A percentile compares a stretch with the other conserved stretches of the same genome.
Evolutionary conservation across 805 yeast species (phyloP).

Genomic region (Yarrowia divulgata): DNA sequence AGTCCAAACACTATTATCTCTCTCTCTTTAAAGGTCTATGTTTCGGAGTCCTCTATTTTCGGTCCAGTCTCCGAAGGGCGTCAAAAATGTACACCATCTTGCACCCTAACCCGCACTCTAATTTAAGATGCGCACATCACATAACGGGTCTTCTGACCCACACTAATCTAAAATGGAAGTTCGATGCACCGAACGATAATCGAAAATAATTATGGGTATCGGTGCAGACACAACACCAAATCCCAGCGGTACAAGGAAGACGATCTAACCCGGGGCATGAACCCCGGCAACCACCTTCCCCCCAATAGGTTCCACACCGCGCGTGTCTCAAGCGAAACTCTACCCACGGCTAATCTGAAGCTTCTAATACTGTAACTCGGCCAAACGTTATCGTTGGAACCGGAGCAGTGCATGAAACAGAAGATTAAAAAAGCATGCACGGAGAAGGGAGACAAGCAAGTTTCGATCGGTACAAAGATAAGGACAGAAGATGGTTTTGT

Average conservation of each 20-base stretch:
- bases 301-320: neutral
- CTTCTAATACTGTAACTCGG: neutral
- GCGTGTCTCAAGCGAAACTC: constrained; percentile 7
- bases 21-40: neutral
- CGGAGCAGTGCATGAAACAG: neutral
- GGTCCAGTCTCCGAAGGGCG: neutral
- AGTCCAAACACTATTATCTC: neutral
- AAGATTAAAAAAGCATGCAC: neutral
- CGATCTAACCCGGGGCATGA: no score
- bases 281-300: no score
- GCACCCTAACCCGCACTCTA: constrained; percentile 18
- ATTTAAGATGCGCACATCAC: constrained; percentile 18
- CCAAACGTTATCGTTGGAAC: constrained; percentile 20
- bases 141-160: constrained; percentile 31
- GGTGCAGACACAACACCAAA: no score
- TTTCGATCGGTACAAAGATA: no score
- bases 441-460: neutral
- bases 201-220: neutral
- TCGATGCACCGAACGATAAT: constrained; percentile 33
- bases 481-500: no score
- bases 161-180: constrained; percentile 31
- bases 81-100: neutral
- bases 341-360: constrained; percentile 3
- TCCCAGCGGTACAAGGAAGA: no score
- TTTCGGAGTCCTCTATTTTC: constrained; percentile 3